Base-by-base conservation (phyloP, 352 stramenopile genomes). In the Phytophthora colocasiae region DNA sequence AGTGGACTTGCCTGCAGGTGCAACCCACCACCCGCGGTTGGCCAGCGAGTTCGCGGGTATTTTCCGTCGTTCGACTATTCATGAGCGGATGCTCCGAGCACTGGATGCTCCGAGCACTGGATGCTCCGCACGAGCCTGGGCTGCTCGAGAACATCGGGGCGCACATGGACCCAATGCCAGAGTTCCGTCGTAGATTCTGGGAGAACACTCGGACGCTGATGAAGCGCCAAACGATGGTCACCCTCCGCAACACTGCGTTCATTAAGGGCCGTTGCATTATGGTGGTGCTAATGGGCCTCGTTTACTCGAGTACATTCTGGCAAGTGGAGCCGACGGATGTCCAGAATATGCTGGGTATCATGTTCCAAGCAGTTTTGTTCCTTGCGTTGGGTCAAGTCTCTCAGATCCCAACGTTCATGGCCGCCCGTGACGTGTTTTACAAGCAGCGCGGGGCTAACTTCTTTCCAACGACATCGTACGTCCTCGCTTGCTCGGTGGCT, bases 301-400 rank as follows among this genome's bases (percentile, higher is more conserved):
- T 81, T 38, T 75, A 78, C 63, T 55, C 56, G 14, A 76, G 52
- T 10, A 67, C 66, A 11, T 82, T 82, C 27, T 81, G 48, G 49
- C 68, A 81, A 51, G 48, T 78, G 0, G 63, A 80, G 12, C 58
- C 58, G 14, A 75, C 32, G 6, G 45, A 81, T 8, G 60, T 71
- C 1, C 60, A 78, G 46, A 43, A 70, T 40, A 31, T 85, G 1
- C 58, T 93, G 43, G 85, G 89, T 29, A 69, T 93, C 38, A 69
- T 95, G 12, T 96, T 93, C 56, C 71, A 86, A 49, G 77, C 71
- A 14, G 62, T 91, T 29, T 67, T 97, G 54, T 94, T 91, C 54
- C 66, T 81, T 19, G 73, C 77, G 9, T 52, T 96, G n/a, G 80
- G 83, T 14, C 73, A 81, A 32, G 84, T 90, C 54, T 62, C 84